A percentile compares a stretch with the other conserved stretches of the same genome.
Conservation (phyloP, 225 moss, liverwort and hornwort species). For the Ulota crispa region DNA sequence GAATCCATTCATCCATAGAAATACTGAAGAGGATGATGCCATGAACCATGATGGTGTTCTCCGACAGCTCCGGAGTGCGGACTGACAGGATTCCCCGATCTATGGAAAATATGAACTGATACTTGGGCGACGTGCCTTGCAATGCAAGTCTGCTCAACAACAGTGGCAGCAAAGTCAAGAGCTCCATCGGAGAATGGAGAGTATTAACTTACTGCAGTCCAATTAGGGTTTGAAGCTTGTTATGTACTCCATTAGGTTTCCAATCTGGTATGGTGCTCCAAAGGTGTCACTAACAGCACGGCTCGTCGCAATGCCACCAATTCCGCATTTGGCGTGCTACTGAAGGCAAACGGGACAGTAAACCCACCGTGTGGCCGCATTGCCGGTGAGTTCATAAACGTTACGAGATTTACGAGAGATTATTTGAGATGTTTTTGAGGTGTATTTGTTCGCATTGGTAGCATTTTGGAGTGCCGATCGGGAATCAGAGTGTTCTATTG, state of each 20-base stretch:
- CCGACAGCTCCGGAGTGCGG: neutral
- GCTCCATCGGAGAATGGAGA: neutral
- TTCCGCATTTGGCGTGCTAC: neutral
- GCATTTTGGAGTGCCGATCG: neutral
- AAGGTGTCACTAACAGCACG: no score
- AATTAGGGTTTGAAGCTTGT: constrained; percentile 17
- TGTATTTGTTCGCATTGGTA: neutral
- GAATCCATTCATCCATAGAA: neutral
- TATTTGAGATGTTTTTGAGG: neutral
- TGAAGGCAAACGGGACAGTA: neutral
- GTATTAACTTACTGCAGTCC: neutral
- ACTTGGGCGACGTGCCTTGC: neutral
- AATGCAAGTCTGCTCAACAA: neutral
- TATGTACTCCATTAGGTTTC: neutral
- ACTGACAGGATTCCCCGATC: neutral
- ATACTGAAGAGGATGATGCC: neutral
- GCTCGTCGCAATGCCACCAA: neutral
- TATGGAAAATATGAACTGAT: neutral
- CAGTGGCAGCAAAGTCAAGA: neutral
- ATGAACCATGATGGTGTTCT: no score
- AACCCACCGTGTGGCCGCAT: neutral
- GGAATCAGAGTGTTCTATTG: neutral
- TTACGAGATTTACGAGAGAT: no score
- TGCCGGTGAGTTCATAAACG: neutral
- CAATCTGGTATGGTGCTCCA: neutral